These are phyloP conservation scores for Saturnispora galanensis DNA, from an alignment of 805 yeast genomes.

Conservation along the genomic window DNA sequence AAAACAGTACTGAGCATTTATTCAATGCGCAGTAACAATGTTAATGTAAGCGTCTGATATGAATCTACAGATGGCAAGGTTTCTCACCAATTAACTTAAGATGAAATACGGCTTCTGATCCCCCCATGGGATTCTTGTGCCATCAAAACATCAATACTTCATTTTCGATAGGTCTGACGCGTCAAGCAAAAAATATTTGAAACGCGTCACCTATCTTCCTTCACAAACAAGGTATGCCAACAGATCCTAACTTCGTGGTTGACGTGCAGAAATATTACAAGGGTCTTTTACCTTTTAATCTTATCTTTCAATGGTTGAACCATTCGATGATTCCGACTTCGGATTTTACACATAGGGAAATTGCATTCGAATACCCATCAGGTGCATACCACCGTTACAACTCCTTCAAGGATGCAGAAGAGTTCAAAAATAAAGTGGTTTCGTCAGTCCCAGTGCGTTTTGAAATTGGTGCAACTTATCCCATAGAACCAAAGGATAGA, in stretches of 20 bases:
- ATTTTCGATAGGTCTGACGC: too few species aligned
- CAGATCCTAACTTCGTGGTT: constrained; percentile 21
- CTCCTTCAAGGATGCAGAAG: constrained; percentile 56
- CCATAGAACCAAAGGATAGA: constrained; percentile 79
- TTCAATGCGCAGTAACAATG: too few species aligned
- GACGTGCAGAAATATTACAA: constrained; percentile 70
- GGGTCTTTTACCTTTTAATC: constrained; percentile 62
- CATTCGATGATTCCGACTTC: constrained; percentile 69
- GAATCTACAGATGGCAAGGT: too few species aligned
- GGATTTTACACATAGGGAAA: constrained; percentile 82
- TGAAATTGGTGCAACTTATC: constrained; percentile 89
- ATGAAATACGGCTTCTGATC: too few species aligned
- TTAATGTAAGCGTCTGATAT: too few species aligned
- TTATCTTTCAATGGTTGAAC: constrained; percentile 80
- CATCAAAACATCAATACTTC: too few species aligned
- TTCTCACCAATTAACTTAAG: too few species aligned
- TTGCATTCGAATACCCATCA: constrained; percentile 80
- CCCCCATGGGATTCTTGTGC: too few species aligned
- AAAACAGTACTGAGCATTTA: too few species aligned
- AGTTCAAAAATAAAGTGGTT: constrained; percentile 69
- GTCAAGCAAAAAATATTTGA: too few species aligned
- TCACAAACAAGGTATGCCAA: too few species aligned
- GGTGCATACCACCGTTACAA: constrained; percentile 89
- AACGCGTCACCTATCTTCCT: too few species aligned
- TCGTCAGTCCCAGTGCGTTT: constrained; percentile 78